Evolutionary conservation across 2,329 filamentous ascomycete genomes (phyloP), one percentile per base, ranked within the genome.

Genomic region (Sclerotinia sclerotiorum): DNA sequence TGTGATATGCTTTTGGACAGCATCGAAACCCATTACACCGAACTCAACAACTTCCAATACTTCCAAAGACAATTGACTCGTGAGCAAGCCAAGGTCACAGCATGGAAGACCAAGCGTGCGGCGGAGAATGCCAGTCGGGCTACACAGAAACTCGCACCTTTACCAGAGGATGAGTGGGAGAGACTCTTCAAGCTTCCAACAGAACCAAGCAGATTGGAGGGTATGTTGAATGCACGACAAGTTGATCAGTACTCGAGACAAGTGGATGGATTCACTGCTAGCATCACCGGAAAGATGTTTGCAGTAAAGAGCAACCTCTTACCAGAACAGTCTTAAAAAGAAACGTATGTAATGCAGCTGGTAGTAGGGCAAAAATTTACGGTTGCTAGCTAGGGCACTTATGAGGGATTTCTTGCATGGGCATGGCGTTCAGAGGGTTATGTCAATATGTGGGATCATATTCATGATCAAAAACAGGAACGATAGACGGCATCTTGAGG

Each of bases 11-110:
- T 99, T 68, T 88, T 98, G 72, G 95, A 99, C 78, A 93, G 91
- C 84, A 97, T 99, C 79, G 95, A 99, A 84, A 90, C 91, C 68
- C 95, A 99, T 84, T 95, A 98, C 83, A 97, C 94, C 70, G 95
- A 99, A 82, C 90, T 97, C 79, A 98, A 98, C 88, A 99, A 99
- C 87, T 95, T 96, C 84, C 94, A 97, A 81, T 92, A 91, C 86
- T 97, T 97, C 84, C 93, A 97, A 83, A 88, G 95, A 77, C 93
- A 96, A 78, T 86, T 98, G 69, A 90, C 90, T 66, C 92, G 95
- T 75, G 95, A 99, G 84, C 95, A 99, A 83, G 83, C 91, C 77
- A 99, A 98, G 87, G 97, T 99, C 76, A 89, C 92, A 67, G 90
- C 93, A 73, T 99, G 95, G 95, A 94, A 98, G 83, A 83, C 90